Base-by-base conservation (phyloP, 2,329 filamentous ascomycete species). In the Cladosporium halotolerans region DNA sequence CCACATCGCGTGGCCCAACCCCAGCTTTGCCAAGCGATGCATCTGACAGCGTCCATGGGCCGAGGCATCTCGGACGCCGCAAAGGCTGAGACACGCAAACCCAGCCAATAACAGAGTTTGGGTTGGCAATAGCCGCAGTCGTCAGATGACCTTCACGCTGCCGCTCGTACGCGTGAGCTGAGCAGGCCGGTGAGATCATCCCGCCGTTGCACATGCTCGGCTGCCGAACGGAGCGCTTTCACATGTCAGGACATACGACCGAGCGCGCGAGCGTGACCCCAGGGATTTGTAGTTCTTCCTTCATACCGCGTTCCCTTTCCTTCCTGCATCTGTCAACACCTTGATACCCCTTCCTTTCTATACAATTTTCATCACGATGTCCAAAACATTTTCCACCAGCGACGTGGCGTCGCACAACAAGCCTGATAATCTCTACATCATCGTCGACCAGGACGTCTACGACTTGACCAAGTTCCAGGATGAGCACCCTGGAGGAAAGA, bases 341-440 rank as follows among this genome's bases (percentile, higher is more conserved):
- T 42, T n/a, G 16, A 42, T 42, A 42, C 36, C 39, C 51, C 45
- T 47, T 38, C 38, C 16, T 49, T 42, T 43, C 31, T 14, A 23
- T 13, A 44, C 19, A 19, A 44, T 18, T 10, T 13, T n/a, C n/a
- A 7, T 13, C 28, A 53, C 55, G 65, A 99, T 99, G 93, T 87
- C 91, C 47, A 88, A 93, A 75, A 86, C 82, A 31, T 96, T 96
- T 71, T 86, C 85, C 52, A 79, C 84, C 60, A 81, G 81, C 76
- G 91, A 96, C 70, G 92, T 99, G 58, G 85, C 91, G 68, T 83
- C 87, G 73, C 91, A 97, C 73, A 96, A 89, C 79, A 96, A 92
- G 76, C 73, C 85, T 43, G 83, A 89, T 67, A 85, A 85, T 68
- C 79, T 96, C 57, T 97, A 85, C 82, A 88, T 97, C 66, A 82